Percentiles rank a stretch among this genome's conserved stretches.
These are phyloP conservation scores for Pilaira anomala DNA, from an alignment of 192 early-diverging fungal species.

Conservation along the genomic window DNA sequence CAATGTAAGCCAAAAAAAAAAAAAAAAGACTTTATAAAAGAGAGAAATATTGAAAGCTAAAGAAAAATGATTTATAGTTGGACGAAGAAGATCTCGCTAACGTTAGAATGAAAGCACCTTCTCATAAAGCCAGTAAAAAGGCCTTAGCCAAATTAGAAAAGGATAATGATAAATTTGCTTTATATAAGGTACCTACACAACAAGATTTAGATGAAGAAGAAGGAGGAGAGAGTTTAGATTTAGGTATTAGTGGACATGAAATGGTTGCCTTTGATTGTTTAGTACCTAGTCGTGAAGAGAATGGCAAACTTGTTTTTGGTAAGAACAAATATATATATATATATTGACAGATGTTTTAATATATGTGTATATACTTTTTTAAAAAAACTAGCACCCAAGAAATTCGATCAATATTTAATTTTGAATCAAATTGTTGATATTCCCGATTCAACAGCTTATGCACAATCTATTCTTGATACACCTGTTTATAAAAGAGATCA, in stretches of 20 bases:
- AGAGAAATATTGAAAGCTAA: background rate
- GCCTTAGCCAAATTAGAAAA: slow-evolving; percentile 5
- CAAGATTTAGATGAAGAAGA: slow-evolving; percentile 8
- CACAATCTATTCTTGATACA: slow-evolving; percentile 40
- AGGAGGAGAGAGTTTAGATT: slow-evolving; percentile 6
- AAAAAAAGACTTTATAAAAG: too few relatives aligned
- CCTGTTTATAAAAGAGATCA: slow-evolving; percentile 43
- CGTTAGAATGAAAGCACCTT: slow-evolving; percentile 2
- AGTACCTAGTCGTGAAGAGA: slow-evolving; percentile 20
- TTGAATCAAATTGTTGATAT: slow-evolving; percentile 33
- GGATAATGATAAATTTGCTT: slow-evolving; percentile 16
- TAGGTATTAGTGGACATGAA: slow-evolving; percentile 37
- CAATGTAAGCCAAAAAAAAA: slow-evolving; percentile 32
- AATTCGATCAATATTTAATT: slow-evolving; percentile 30
- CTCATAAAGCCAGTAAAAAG: background rate
- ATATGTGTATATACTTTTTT: too few relatives aligned
- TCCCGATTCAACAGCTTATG: slow-evolving; percentile 29
- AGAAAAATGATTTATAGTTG: slow-evolving; percentile 3
- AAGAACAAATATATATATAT: too few relatives aligned
- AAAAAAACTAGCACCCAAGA: slow-evolving; percentile 30
- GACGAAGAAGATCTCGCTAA: slow-evolving; percentile 6
- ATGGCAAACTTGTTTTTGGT: slow-evolving; percentile 34
- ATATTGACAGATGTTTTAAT: too few relatives aligned
- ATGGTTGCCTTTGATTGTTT: slow-evolving; percentile 35
- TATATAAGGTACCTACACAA: slow-evolving; percentile 32